Percentiles rank a stretch among this genome's conserved stretches.
phyloP scores from a whole-genome alignment of 116 monocot genomes.

The Thalassia testudinum region DNA sequence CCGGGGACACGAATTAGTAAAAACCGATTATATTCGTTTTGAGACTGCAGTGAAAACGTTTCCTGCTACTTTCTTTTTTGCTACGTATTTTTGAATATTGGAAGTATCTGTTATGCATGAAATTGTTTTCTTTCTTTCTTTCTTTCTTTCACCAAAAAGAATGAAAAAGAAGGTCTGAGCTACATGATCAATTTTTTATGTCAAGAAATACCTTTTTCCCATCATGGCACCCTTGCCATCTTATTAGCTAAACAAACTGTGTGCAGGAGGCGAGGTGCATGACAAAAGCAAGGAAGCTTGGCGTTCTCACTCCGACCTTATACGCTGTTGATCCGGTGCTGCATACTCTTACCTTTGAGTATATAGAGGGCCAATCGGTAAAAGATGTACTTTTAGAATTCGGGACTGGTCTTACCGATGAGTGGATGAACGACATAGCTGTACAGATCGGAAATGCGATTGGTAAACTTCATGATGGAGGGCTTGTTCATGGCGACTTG shows the following conservation, averaged over 20 bases:
- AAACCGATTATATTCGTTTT: not conserved
- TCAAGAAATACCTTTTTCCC: too few relatives aligned
- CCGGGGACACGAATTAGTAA: too few relatives aligned
- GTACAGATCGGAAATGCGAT: conserved; percentile 59
- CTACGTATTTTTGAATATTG: too few relatives aligned
- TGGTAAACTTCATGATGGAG: conserved; percentile 91
- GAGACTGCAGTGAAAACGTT: not conserved
- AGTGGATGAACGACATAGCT: conserved; percentile 40
- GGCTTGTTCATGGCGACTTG: conserved; percentile 82
- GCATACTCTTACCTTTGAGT: conserved; percentile 72
- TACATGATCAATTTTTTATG: too few relatives aligned
- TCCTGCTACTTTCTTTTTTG: too few relatives aligned
- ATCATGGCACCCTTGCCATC: too few relatives aligned
- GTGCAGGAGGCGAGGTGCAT: conserved; percentile 89
- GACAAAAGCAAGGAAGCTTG: conserved; percentile 83
- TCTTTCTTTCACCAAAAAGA: too few relatives aligned
- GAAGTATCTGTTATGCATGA: too few relatives aligned
- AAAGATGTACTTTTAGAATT: conserved; percentile 77
- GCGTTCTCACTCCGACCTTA: conserved; percentile 57
- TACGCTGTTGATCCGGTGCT: conserved; percentile 63
- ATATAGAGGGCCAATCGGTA: conserved; percentile 53
- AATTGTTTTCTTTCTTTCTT: too few relatives aligned
- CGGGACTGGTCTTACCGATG: conserved; percentile 51
- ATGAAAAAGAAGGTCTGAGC: too few relatives aligned
- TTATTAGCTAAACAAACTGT: too few relatives aligned